phyloP scores from a whole-genome alignment of 345 rosid genomes.

The Moringa oleifera region DNA sequence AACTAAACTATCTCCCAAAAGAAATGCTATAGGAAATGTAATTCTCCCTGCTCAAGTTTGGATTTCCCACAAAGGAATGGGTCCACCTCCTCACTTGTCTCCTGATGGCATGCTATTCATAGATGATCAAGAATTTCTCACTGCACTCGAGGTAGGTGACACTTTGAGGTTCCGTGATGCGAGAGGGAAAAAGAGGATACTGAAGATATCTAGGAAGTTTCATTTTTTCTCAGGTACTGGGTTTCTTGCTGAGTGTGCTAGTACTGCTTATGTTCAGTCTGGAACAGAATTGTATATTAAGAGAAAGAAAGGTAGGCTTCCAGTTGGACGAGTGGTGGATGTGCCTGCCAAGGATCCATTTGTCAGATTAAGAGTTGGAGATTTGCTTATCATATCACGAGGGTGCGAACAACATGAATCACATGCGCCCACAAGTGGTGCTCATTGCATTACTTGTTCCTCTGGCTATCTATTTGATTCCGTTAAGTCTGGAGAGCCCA shows the following conservation, averaged over 20 bases:
- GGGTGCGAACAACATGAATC: conserved; percentile 25
- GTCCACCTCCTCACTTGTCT: conserved; percentile 51
- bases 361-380: conserved; percentile 57
- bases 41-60: conserved; percentile 51
- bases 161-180: conserved; percentile 42
- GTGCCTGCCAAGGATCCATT: conserved; percentile 48
- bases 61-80: conserved; percentile 44
- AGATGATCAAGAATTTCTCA: conserved; percentile 36
- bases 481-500: conserved; percentile 55
- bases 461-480: conserved; percentile 59
- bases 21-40: conserved; percentile 50
- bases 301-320: conserved; percentile 43
- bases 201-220: conserved; percentile 37
- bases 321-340: conserved; percentile 43
- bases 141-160: conserved; percentile 42
- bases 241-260: conserved; percentile 48
- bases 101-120: conserved; percentile 43
- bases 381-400: conserved; percentile 45
- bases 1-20: conserved; percentile 50
- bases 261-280: conserved; percentile 48
- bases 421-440: conserved; percentile 21
- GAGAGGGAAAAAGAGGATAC: conserved; percentile 52
- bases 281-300: conserved; percentile 41
- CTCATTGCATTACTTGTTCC: conserved; percentile 46
- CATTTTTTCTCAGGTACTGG: conserved; percentile 50